Conservation (phyloP, 768 basidiomycete genomes). For the Phylloporus sp. region DNA sequence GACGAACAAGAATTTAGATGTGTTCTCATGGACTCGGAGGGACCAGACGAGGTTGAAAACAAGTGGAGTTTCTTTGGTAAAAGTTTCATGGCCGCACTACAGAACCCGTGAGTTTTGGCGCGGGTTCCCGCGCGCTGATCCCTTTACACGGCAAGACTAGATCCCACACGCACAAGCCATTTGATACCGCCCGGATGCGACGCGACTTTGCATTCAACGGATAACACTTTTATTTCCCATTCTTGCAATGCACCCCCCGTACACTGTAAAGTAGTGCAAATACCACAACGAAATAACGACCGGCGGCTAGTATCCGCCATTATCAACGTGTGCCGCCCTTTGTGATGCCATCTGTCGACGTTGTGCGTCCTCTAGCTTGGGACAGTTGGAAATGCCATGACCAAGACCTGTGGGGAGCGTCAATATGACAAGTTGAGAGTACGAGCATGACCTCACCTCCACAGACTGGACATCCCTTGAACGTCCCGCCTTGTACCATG, state of each 20-base stretch:
- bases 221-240: conserved; percentile 5
- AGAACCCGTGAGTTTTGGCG: conserved; percentile 12
- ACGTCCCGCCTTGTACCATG: conserved; percentile 64
- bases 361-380: conserved; percentile 92
- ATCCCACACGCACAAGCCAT: conserved; percentile 2
- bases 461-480: conserved; percentile 93
- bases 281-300: background rate
- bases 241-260: conserved; percentile 2
- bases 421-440: background rate
- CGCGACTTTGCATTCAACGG: conserved; percentile 31
- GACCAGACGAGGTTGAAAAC: conserved; percentile 2
- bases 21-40: conserved; percentile 20
- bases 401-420: conserved; percentile 61
- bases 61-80: conserved; percentile 22
- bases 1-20: conserved; percentile 10
- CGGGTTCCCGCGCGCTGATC: background rate
- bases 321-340: conserved; percentile 61
- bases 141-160: conserved; percentile 1
- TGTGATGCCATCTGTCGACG: conserved; percentile 88
- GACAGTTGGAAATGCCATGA: conserved; percentile 91
- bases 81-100: conserved; percentile 17
- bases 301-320: conserved; percentile 31
- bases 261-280: conserved; percentile 9
- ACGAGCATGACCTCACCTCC: conserved; percentile 53
- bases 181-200: conserved; percentile 26